A percentile compares a stretch with the other conserved stretches of the same genome.
These are phyloP conservation scores for Stropharia rugosoannulata DNA, from an alignment of 768 basidiomycete species.

Conservation along the genomic window DNA sequence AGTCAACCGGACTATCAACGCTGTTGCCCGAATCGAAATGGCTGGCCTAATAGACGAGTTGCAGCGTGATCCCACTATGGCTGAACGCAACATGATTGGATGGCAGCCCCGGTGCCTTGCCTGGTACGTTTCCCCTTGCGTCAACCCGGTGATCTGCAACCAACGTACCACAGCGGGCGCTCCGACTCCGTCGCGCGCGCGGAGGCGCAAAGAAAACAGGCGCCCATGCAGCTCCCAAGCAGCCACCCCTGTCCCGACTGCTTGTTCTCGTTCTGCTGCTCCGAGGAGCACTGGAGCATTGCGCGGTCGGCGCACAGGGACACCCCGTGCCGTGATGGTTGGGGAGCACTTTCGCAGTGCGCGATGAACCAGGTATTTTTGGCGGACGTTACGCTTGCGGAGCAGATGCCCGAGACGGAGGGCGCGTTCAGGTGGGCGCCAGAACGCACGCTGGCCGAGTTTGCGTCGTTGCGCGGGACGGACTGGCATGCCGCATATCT, in stretches of 20 bases:
- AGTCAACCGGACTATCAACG: constrained; percentile 13
- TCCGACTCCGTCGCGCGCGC: constrained; percentile 25
- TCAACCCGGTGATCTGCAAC: neutral
- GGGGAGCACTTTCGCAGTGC: constrained; percentile 27
- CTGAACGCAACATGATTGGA: constrained; percentile 25
- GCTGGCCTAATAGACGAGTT: constrained; percentile 9
- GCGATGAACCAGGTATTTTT: constrained; percentile 23
- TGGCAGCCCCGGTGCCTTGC: constrained; percentile 29
- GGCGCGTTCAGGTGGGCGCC: constrained; percentile 29
- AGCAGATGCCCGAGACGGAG: constrained; percentile 11
- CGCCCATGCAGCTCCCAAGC: neutral
- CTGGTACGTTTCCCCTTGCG: constrained; percentile 18
- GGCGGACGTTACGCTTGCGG: constrained; percentile 19
- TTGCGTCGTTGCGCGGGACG: constrained; percentile 22
- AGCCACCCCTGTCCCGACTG: constrained; percentile 25
- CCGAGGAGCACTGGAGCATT: constrained; percentile 21
- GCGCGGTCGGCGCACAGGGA: constrained; percentile 18
- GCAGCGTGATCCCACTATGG: constrained; percentile 14
- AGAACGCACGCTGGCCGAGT: constrained; percentile 21
- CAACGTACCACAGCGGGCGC: constrained; percentile 16
- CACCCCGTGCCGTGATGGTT: constrained; percentile 18
- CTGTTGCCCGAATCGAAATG: constrained; percentile 10
- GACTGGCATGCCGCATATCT: constrained; percentile 26
- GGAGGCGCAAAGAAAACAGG: constrained; percentile 12
- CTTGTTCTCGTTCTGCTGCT: constrained; percentile 27